Evolutionary conservation across 1,284 basidiomycete species (phyloP).

Genomic region (Coniferiporia sulphurascens): DNA sequence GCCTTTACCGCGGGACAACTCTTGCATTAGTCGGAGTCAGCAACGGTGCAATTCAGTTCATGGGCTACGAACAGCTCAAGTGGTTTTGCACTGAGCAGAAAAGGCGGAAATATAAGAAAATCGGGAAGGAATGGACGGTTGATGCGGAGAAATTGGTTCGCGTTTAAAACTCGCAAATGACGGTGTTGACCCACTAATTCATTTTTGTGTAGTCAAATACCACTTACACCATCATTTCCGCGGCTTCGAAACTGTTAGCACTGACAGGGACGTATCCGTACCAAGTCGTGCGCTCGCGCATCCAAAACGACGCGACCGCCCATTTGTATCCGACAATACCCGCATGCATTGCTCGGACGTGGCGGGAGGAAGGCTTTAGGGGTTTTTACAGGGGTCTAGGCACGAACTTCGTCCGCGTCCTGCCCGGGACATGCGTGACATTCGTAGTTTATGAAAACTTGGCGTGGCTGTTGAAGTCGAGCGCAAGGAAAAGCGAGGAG

Average conservation of each 20-base stretch:
- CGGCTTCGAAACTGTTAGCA: conserved; percentile 83
- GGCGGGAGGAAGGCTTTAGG: conserved; percentile 70
- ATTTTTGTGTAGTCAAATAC: conserved; percentile 67
- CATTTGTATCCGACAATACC: conserved; percentile 79
- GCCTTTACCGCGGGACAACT: conserved; percentile 84
- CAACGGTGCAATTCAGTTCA: conserved; percentile 96
- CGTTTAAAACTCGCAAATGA: conserved; percentile 14
- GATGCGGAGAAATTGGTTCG: conserved; percentile 82
- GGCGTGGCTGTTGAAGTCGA: conserved; percentile 73
- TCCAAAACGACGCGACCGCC: conserved; percentile 70
- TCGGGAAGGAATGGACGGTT: conserved; percentile 61
- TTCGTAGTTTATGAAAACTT: conserved; percentile 98
- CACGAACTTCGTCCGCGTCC: conserved; percentile 93
- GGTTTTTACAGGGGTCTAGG: conserved; percentile 96
- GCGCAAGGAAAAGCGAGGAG: conserved; percentile 39
- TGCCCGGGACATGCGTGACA: conserved; percentile 96
- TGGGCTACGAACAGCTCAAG: conserved; percentile 96
- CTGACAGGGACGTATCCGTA: conserved; percentile 92
- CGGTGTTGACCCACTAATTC: not conserved
- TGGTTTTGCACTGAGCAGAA: conserved; percentile 80
- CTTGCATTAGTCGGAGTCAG: conserved; percentile 92
- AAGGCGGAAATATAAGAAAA: conserved; percentile 48
- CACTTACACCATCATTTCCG: conserved; percentile 91
- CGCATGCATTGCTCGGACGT: conserved; percentile 76
- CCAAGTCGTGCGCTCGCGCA: conserved; percentile 91